Base-by-base conservation (phyloP, 352 stramenopile genomes). In the Phytophthora foliorum region DNA sequence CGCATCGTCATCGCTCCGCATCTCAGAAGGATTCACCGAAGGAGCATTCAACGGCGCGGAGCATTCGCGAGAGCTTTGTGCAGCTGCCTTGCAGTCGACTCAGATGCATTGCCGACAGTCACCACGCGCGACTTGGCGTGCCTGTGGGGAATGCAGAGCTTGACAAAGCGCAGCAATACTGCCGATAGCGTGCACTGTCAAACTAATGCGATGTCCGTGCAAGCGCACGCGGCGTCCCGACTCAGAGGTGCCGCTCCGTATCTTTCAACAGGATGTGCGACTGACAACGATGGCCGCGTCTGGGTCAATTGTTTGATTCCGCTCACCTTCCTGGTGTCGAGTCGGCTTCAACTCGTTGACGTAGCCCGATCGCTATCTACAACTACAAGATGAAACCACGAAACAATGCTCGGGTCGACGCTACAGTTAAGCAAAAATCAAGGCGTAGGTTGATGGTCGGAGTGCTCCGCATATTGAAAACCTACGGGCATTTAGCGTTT, bases 1-100 rank as follows among this genome's bases (percentile, higher is more conserved):
- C 44, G 22, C 57, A 64, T 56, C 57, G 45, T 45, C 45, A 34
- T 24, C n/a, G 45, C 24, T 65, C 57, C 45, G 57, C 25, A 57
- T 60, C 21, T 54, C n/a, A 36, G 16, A 48, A 25, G 21, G 44
- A 32, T 8, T 36, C 9, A 7, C 5, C n/a, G n/a, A n/a, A n/a
- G n/a, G n/a, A n/a, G n/a, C 39, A 25, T 32, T 25, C 31, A 50
- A 29, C 25, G n/a, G 19, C 14, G 44, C n/a, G 41, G 27, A 45
- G 19, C 11, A 22, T 22, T 19, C 21, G 31, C 49, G 36, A 46
- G 24, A 11, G 17, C 22, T 14, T 8, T 57, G 21, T 57, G 50
- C 50, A 57, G 29, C 19, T 17, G 31, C 31, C 36, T n/a, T 17
- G 13, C 19, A 42, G 36, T 42, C 36, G 36, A n/a, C 8, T 13